Conservation (phyloP, 2,329 filamentous ascomycete genomes). For the Monosporascus cannonballus region DNA sequence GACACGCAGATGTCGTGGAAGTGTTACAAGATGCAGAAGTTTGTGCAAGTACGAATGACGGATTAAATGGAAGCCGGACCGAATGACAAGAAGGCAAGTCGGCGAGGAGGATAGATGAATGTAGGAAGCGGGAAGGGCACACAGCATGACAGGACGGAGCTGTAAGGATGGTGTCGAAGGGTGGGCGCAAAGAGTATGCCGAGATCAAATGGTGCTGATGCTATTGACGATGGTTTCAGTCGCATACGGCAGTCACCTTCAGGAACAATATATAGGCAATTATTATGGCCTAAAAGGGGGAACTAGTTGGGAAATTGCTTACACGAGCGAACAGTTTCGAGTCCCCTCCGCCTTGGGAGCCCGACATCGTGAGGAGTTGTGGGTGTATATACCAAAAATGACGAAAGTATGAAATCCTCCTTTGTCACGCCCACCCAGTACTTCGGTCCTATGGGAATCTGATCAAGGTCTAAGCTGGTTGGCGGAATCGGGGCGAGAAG, state of each 20-base stretch:
- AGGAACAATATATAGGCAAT: background rate
- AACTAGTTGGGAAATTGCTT: slow-evolving; percentile 32
- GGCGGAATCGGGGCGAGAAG: background rate
- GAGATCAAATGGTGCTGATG: background rate
- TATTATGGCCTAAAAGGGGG: slow-evolving; percentile 6
- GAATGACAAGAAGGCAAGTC: no score
- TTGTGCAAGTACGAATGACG: background rate
- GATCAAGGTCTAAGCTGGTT: background rate
- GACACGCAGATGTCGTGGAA: slow-evolving; percentile 5
- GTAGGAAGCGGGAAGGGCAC: no score
- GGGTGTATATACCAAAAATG: background rate
- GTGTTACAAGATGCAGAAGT: background rate
- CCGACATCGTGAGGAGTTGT: slow-evolving; percentile 42
- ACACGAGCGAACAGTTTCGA: slow-evolving; percentile 99
- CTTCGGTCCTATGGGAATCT: background rate
- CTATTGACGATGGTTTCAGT: background rate
- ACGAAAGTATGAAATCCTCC: background rate
- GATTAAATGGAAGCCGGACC: background rate
- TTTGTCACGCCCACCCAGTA: background rate
- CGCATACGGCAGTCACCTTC: background rate
- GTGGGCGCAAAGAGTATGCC: background rate
- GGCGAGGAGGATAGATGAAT: no score
- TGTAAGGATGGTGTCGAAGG: background rate
- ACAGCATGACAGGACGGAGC: background rate
- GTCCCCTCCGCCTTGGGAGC: slow-evolving; percentile 69